Base-by-base conservation (phyloP, 345 rosid genomes). In the Triadica sebifera region DNA sequence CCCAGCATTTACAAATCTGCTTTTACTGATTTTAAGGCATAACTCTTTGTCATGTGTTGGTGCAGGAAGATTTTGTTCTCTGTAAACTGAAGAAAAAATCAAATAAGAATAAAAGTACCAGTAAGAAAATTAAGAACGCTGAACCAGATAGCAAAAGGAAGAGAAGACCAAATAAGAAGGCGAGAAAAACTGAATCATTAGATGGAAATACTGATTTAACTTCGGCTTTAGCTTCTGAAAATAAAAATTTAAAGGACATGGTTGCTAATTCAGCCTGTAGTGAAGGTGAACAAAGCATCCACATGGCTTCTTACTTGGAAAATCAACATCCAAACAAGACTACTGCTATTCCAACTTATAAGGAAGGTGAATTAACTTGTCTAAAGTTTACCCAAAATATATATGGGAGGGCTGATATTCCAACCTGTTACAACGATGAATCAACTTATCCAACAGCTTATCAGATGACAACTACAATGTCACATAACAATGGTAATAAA, bases 71-170 rank as follows among this genome's bases (percentile, higher is more conserved):
- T 49, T 69, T 62, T 51, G 73, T 73, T 45, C 19, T 86, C 12
- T 86, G 83, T n/a, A 84, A 72, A 80, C 41, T 86, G 12, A 73
- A 43, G 75, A 71, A 17, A 37, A 74, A 72, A 10, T 1, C 61
- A 16, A 38, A 65, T 20, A 74, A 49, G 47, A 47, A 49, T 45
- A 25, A 8, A 20, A 49, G 20, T 16, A 12, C 65, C 15, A 52
- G 56, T 37, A 73, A 24, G 56, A 59, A 25, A 51, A 12, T 6
- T 2, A 43, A 45, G 74, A 71, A 59, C 24, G 56, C 45, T 17
- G 45, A 60, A 59, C 65, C 39, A 47, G 37, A 7, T 11, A 78
- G 87, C 37, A 80, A 66, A 75, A 22, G 78, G 17, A 70, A 24
- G 69, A 75, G 29, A 24, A 78, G 57, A 11, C 41, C 74, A 2